Evolutionary conservation across 2,329 filamentous ascomycete species (phyloP).

Genomic region (Talaromyces pinophilus): DNA sequence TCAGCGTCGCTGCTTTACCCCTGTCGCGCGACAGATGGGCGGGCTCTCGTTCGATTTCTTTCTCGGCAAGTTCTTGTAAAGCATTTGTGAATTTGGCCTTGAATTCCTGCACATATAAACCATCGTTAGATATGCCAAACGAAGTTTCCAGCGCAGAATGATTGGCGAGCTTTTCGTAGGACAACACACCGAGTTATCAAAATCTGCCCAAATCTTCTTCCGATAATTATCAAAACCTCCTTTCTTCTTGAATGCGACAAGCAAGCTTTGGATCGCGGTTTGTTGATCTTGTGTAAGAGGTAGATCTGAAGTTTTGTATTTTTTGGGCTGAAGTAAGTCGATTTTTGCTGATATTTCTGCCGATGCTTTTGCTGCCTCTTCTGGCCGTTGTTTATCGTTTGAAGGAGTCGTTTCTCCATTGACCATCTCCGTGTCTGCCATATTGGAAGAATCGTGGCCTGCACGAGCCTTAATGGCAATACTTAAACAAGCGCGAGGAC

Average conservation of each 20-base stretch:
- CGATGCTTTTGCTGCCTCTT: slow-evolving; percentile 25
- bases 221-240: slow-evolving; percentile 64
- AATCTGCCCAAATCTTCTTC: slow-evolving; percentile 62
- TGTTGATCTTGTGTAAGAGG: slow-evolving; percentile 61
- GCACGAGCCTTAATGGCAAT: background rate
- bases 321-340: slow-evolving; percentile 44
- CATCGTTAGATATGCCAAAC: background rate
- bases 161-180: background rate
- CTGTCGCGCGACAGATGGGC: slow-evolving; percentile 63
- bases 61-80: slow-evolving; percentile 58
- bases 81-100: slow-evolving; percentile 55
- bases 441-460: slow-evolving; percentile 13
- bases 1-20: slow-evolving; percentile 62
- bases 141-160: background rate
- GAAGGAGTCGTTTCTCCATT: background rate
- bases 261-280: slow-evolving; percentile 60
- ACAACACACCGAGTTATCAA: slow-evolving; percentile 53
- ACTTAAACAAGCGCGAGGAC: background rate
- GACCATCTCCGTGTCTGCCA: background rate
- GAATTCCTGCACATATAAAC: slow-evolving; percentile 45
- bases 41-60: slow-evolving; percentile 64
- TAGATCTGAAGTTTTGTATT: slow-evolving; percentile 62
- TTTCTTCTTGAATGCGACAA: slow-evolving; percentile 67
- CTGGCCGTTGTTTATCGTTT: slow-evolving; percentile 26
- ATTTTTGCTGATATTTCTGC: slow-evolving; percentile 34